These are phyloP conservation scores for Podila verticillata DNA, from an alignment of 192 early-diverging fungal species.

Conservation along the genomic window DNA sequence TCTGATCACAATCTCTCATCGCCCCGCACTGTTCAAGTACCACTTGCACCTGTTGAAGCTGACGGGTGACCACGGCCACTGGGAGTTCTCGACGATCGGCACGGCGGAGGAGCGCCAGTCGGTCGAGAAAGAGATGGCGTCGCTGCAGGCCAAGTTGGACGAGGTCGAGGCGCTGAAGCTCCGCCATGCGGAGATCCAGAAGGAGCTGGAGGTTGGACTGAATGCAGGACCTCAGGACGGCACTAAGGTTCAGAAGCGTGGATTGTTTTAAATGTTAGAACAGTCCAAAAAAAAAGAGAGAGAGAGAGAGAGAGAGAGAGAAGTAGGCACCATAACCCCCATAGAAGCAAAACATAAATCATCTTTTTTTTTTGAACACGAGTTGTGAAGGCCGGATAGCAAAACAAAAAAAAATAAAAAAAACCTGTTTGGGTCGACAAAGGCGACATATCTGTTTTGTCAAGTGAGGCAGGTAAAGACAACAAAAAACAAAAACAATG, in stretches of 20 bases:
- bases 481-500: no score
- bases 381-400: no score
- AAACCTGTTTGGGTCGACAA: no score
- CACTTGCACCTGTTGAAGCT: conserved; percentile 92
- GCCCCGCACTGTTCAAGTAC: conserved; percentile 94
- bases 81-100: conserved; percentile 79
- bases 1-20: conserved; percentile 95
- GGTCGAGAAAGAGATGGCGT: conserved; percentile 87
- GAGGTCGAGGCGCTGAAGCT: conserved; percentile 58
- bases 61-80: conserved; percentile 92
- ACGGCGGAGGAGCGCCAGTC: conserved; percentile 84
- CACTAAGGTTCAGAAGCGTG: conserved; percentile 43
- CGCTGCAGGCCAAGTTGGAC: conserved; percentile 65
- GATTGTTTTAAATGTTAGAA: conserved; percentile 51
- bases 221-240: conserved; percentile 48
- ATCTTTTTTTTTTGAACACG: background rate
- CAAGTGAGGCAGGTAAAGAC: no score
- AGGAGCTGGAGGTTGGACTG: conserved; percentile 60
- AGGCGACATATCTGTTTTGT: no score
- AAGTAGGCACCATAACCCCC: background rate
- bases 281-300: no score
- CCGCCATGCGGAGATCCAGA: conserved; percentile 60
- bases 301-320: background rate
- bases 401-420: no score
- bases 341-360: conserved; percentile 1